phyloP scores from a whole-genome alignment of 768 basidiomycete genomes.

The Suillus luteus region DNA sequence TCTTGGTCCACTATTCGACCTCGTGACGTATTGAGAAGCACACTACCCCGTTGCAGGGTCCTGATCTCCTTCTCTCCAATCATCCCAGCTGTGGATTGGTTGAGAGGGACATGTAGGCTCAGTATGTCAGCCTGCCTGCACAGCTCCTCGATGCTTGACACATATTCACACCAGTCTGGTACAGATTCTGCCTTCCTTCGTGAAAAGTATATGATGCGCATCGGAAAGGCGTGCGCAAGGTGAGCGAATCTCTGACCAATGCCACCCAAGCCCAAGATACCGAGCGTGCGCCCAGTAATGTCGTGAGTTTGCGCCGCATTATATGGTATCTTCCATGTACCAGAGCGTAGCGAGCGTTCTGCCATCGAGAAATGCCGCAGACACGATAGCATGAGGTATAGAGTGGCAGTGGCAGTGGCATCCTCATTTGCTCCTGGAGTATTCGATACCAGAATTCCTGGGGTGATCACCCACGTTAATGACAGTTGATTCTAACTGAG shows the following conservation, averaged over 20 bases:
- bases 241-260: slow-evolving; percentile 68
- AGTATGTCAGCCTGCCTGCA: slow-evolving; percentile 74
- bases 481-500: background rate
- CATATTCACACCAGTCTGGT: background rate
- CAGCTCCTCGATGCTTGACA: slow-evolving; percentile 36
- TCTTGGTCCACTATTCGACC: slow-evolving; percentile 85
- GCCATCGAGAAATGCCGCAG: slow-evolving; percentile 68
- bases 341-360: slow-evolving; percentile 51
- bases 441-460: slow-evolving; percentile 78
- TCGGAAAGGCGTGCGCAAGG: slow-evolving; percentile 74
- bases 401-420: slow-evolving; percentile 79
- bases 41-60: slow-evolving; percentile 67
- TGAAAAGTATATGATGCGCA: slow-evolving; percentile 83
- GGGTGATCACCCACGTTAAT: slow-evolving; percentile 2
- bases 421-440: slow-evolving; percentile 86
- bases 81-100: slow-evolving; percentile 64
- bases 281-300: slow-evolving; percentile 63
- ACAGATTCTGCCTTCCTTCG: background rate
- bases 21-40: slow-evolving; percentile 81
- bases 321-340: slow-evolving; percentile 59
- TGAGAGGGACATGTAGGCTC: slow-evolving; percentile 80
- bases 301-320: slow-evolving; percentile 53
- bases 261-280: slow-evolving; percentile 70
- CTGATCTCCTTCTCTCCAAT: slow-evolving; percentile 75
- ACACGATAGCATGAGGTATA: slow-evolving; percentile 75